Base-by-base conservation (phyloP, 148 eudicot species). In the Arctostaphylos glauca region DNA sequence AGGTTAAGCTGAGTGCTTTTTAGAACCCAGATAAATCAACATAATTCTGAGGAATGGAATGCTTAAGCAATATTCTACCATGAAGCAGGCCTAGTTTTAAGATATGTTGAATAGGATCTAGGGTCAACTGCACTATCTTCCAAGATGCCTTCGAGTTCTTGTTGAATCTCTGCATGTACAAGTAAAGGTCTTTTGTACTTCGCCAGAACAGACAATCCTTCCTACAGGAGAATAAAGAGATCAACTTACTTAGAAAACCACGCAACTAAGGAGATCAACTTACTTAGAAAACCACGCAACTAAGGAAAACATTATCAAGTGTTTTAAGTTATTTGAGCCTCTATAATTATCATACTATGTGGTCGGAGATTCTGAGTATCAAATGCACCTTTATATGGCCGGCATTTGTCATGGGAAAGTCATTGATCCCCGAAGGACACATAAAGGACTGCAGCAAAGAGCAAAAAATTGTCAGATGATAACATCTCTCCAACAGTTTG, bases 381-480 rank as follows among this genome's bases (percentile, higher is more conserved):
- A 60, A 38, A 55, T 68, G 74, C 59, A 91, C 98, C 98, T 94
- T 96, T 13, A 96, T 96, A 77, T 96, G 98, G 82, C 85, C 89
- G 23, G 89, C 84, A 86, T 90, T 89, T 85, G 99, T 94, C 99
- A 96, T 96, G 78, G 98, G 99, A 56, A 96, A 96, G 87, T 96
- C 99, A 60, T 94, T 89, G 88, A 96, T 96, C 78, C 99, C 99
- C 38, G 99, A 96, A 53, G 99, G 99, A 80, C 95, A 91, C 99
- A 96, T 96, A 84, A 96, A 96, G 84, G 99, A 96, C 99, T 96
- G 84, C 82, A 83, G 19, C 67, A 81, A 81, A 82, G 53, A 88
- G 58, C 59, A 21, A 19, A 2, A 47, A 81, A 56, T 44, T 44
- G 55, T 70, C 78, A 74, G 49, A 47, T 60, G n/a, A 18, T 50